Percentiles rank a stretch among this genome's conserved stretches.
Conservation (phyloP, 2,329 filamentous ascomycete species). For the Apiospora malaysiana region DNA sequence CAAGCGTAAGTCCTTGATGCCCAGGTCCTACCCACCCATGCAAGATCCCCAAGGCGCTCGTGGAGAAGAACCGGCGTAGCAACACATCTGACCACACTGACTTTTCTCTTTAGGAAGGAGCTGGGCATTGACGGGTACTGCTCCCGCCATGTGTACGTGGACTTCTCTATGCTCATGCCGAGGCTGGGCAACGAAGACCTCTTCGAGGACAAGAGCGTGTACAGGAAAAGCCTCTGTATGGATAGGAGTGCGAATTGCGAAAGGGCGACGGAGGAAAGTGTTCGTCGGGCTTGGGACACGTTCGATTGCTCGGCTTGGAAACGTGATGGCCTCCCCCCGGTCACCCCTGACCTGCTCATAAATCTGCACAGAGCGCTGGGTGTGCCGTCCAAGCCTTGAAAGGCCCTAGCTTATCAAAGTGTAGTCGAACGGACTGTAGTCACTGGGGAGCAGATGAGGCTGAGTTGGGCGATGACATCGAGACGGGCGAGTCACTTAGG, state of each 20-base stretch:
- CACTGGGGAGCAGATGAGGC: too few species aligned
- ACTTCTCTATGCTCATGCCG: background rate
- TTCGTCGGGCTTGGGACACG: background rate
- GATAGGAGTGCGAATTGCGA: background rate
- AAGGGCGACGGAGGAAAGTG: background rate
- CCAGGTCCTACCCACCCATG: too few species aligned
- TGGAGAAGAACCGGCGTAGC: background rate
- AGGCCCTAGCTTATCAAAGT: too few species aligned
- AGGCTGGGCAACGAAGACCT: background rate
- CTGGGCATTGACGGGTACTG: background rate
- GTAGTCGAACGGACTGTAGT: too few species aligned
- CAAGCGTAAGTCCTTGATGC: too few species aligned
- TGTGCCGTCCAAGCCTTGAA: too few species aligned
- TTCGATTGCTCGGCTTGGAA: background rate
- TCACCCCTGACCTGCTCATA: background rate
- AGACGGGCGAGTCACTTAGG: too few species aligned
- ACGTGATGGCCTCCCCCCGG: background rate
- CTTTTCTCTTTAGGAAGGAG: background rate
- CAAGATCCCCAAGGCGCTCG: too few species aligned
- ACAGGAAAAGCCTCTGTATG: background rate
- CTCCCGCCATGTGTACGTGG: background rate
- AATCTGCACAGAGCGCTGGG: background rate
- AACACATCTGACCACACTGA: background rate
- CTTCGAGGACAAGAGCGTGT: background rate
- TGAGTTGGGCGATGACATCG: too few species aligned